These are phyloP conservation scores for Penicillium tannophilum DNA, from an alignment of 495 filamentous ascomycete species.

Conservation along the genomic window DNA sequence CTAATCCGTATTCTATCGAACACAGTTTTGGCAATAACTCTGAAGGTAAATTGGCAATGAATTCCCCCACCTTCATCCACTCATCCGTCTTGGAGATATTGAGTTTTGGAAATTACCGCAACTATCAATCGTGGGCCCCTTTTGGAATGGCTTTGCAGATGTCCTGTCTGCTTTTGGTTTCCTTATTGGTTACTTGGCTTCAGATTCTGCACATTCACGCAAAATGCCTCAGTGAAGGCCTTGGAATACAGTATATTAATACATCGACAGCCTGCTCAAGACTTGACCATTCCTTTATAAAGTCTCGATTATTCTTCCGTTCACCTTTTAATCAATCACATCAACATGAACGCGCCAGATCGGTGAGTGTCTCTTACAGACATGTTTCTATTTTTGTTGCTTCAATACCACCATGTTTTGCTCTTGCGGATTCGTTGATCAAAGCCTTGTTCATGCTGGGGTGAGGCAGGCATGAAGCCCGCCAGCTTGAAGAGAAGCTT, in stretches of 20 bases:
- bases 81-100: not conserved
- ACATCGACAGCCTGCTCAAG: not conserved
- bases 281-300: not conserved
- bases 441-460: not conserved
- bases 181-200: no score
- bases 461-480: no score
- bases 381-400: constrained; percentile 1
- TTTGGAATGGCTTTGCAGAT: not conserved
- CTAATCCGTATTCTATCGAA: not conserved
- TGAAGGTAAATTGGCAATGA: not conserved
- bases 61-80: not conserved
- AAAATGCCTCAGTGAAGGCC: no score
- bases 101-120: not conserved
- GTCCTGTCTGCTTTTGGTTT: not conserved
- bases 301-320: not conserved
- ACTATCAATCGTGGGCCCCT: not conserved
- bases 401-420: not conserved
- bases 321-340: not conserved
- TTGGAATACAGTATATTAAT: not conserved
- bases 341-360: constrained; percentile 70
- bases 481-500: no score
- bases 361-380: constrained; percentile 43
- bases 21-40: not conserved
- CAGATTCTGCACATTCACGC: no score
- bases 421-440: not conserved